Percentiles rank a stretch among this genome's conserved stretches.
phyloP scores from a whole-genome alignment of 305 asterid genomes.

The Rubia balearica region DNA sequence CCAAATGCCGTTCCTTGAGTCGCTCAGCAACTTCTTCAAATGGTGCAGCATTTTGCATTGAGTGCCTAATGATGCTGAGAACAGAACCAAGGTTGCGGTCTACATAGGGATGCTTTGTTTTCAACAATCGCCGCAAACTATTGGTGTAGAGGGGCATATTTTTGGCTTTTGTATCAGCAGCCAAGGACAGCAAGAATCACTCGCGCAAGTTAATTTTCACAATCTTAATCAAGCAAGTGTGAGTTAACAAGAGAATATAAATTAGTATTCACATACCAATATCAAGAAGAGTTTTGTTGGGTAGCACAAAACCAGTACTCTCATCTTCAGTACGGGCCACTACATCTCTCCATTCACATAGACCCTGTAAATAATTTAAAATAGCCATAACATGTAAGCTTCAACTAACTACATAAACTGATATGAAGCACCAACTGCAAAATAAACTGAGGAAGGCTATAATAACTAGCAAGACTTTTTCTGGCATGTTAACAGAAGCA shows the following conservation, averaged over 20 bases:
- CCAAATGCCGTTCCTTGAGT: slow-evolving; percentile 52
- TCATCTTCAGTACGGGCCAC: slow-evolving; percentile 99
- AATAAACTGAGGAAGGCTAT: background rate
- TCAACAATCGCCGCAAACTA: slow-evolving; percentile 59
- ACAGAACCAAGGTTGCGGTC: slow-evolving; percentile 78
- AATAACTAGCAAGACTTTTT: background rate
- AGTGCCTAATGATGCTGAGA: slow-evolving; percentile 66
- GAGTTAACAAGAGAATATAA: background rate
- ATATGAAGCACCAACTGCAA: background rate
- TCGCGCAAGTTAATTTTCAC: background rate
- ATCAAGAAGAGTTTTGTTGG: slow-evolving; percentile 81
- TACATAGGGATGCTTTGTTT: slow-evolving; percentile 69
- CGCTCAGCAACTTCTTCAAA: slow-evolving; percentile 63
- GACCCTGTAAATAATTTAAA: slow-evolving; percentile 50
- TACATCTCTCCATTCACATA: slow-evolving; percentile 88
- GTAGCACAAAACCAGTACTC: slow-evolving; percentile 94
- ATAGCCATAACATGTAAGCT: slow-evolving; percentile 1
- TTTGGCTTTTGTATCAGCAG: slow-evolving; percentile 54
- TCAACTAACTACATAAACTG: background rate
- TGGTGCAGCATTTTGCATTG: slow-evolving; percentile 67
- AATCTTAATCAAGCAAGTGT: slow-evolving; percentile 4
- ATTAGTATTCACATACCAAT: slow-evolving; percentile 44
- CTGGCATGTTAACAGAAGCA: background rate
- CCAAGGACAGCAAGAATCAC: slow-evolving; percentile 11
- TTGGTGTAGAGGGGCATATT: slow-evolving; percentile 70